phyloP scores from a whole-genome alignment of 2,329 filamentous ascomycete species.

The Claviceps sp. region DNA sequence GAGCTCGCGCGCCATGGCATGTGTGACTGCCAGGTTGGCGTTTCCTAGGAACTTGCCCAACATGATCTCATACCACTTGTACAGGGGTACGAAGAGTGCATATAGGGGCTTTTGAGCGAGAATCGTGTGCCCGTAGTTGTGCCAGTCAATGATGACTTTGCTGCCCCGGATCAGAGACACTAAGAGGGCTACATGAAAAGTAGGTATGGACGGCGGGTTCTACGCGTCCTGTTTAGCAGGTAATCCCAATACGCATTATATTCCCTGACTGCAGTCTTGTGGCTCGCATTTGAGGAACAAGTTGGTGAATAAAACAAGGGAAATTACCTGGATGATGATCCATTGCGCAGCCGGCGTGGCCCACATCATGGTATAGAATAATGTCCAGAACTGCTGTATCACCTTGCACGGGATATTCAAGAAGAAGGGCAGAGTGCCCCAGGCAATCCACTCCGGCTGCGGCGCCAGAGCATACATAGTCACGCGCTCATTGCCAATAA shows the following conservation, averaged over 20 bases:
- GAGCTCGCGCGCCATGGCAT: constrained; percentile 72
- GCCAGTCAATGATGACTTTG: constrained; percentile 85
- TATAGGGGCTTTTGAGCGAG: constrained; percentile 48
- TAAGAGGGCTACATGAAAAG: constrained; percentile 60
- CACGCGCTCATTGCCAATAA: constrained; percentile 56
- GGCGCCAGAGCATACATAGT: constrained; percentile 55
- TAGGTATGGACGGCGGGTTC: constrained; percentile 92
- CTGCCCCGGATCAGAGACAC: constrained; percentile 68
- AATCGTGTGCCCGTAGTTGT: constrained; percentile 96
- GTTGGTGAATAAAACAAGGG: not conserved
- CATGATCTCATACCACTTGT: constrained; percentile 62
- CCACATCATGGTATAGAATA: constrained; percentile 64
- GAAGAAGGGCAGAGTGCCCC: constrained; percentile 61
- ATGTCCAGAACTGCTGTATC: constrained; percentile 60
- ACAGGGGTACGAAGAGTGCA: constrained; percentile 66
- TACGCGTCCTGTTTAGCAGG: constrained; percentile 21
- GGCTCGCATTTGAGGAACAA: too few species aligned
- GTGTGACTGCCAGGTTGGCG: constrained; percentile 75
- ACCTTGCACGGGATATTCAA: constrained; percentile 74
- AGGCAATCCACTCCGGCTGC: constrained; percentile 53
- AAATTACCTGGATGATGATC: constrained; percentile 64
- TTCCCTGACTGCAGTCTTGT: too few species aligned
- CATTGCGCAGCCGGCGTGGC: constrained; percentile 60
- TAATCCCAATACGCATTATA: too few species aligned
- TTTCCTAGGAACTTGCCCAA: constrained; percentile 55